Base-by-base conservation (phyloP, 768 basidiomycete genomes). In the Tylopilus felleus region DNA sequence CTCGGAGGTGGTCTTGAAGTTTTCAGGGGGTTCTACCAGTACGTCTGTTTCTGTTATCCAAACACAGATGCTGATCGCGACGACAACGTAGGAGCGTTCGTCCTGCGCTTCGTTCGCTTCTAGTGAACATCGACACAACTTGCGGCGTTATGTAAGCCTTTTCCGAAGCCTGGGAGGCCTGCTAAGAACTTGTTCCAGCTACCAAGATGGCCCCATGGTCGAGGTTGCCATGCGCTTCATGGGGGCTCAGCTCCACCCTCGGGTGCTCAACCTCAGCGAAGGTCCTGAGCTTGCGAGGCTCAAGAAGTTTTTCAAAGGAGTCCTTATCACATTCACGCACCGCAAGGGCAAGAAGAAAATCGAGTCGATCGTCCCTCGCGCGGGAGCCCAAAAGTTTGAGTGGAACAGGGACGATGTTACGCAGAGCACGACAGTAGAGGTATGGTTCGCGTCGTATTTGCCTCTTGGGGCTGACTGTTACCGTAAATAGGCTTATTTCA, bases 11-110 rank as follows among this genome's bases (percentile, higher is more conserved):
- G 69, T 3, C 59, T 83, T 0, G 76, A 79, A 36, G 53, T 82
- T 0, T 75, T 78, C 67, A 67, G 74, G 8, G 81, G 81, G 0
- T 80, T 72, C 40, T 81, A 75, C 51, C 80, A 81, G 81, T 82
- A 51, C 27, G 76, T 60, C 25, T n/a, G 6, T 19, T 33, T 43
- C 39, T 28, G 23, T 43, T 28, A 19, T 21, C 39, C 27, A 10
- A 25, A 4, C 29, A 12, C 35, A 10, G 27, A 1, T 45, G 42
- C 27, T 46, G 45, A 58, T 35, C n/a, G 14, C 33, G 17, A 36
- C 40, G 27, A 33, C 19, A 19, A 16, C 17, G 19, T 38, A 80
- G 79, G 56, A 79, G 76, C 42, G 77, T 81, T 36, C 74, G 81
- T 1, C 80, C 78, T 0, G 68, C 74, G 1, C 52, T 70, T 0